Percentiles rank a stretch among this genome's conserved stretches.
These are phyloP conservation scores for Paecilomyces dactylethromorphus DNA, from an alignment of 2,329 filamentous ascomycete species.

Conservation along the genomic window DNA sequence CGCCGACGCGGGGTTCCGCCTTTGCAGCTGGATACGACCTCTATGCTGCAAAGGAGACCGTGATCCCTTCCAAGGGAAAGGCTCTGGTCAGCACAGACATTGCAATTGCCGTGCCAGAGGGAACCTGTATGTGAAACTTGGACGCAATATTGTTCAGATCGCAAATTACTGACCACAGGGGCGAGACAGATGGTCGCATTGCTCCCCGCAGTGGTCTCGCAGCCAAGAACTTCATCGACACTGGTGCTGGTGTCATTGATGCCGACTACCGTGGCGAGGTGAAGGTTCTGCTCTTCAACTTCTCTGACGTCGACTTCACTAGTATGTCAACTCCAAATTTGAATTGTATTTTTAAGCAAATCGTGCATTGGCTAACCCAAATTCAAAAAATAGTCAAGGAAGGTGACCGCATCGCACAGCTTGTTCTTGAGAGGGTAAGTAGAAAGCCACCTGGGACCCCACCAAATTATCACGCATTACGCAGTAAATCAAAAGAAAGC, in stretches of 20 bases:
- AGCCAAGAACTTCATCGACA: conserved; percentile 92
- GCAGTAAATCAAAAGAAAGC: background rate
- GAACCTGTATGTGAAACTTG: conserved; percentile 72
- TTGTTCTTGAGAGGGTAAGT: conserved; percentile 74
- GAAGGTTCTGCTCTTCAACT: conserved; percentile 93
- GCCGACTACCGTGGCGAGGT: conserved; percentile 93
- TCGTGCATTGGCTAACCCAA: background rate
- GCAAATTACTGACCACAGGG: background rate
- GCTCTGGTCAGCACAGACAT: conserved; percentile 86
- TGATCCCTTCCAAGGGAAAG: conserved; percentile 76
- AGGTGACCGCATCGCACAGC: conserved; percentile 87
- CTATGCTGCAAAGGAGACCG: conserved; percentile 67
- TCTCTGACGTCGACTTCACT: conserved; percentile 71
- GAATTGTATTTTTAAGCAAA: background rate
- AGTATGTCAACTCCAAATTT: conserved; percentile 11
- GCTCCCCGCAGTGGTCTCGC: conserved; percentile 89
- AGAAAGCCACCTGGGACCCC: background rate
- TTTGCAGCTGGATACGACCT: conserved; percentile 93
- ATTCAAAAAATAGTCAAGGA: conserved; percentile 51
- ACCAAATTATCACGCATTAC: background rate
- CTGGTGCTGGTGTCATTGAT: conserved; percentile 93
- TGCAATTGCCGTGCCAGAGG: conserved; percentile 79
- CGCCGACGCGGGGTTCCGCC: conserved; percentile 81
- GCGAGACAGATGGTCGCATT: conserved; percentile 67
- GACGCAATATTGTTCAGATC: background rate